Evolutionary conservation across 2,329 filamentous ascomycete genomes (phyloP).

Genomic region (Colletotrichum magnum): DNA sequence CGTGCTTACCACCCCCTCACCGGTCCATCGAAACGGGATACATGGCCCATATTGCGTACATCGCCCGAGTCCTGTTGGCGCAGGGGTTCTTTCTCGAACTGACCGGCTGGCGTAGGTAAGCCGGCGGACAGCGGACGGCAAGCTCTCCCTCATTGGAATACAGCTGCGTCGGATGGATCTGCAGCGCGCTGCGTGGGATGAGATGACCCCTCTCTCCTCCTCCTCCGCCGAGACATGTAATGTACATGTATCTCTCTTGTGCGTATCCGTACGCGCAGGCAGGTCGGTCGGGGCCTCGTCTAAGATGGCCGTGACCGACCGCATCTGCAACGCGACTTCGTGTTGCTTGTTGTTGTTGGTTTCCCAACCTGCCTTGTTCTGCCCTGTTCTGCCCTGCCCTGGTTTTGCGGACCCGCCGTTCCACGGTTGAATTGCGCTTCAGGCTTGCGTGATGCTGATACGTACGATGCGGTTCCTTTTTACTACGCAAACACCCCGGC

Average conservation of each 20-base stretch:
- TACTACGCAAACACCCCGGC: background rate
- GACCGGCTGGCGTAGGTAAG: slow-evolving; percentile 13
- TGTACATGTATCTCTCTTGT: no score
- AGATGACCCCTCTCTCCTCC: slow-evolving; percentile 7
- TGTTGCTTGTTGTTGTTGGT: slow-evolving; percentile 25
- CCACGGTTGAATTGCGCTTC: background rate
- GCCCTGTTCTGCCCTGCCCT: background rate
- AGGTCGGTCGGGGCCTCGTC: background rate
- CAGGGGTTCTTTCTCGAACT: slow-evolving; percentile 7
- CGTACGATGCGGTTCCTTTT: background rate
- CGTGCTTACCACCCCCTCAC: slow-evolving; percentile 35
- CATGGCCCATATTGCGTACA: slow-evolving; percentile 19
- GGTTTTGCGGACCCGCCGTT: background rate
- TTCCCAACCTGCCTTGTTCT: background rate
- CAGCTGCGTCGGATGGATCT: slow-evolving; percentile 26
- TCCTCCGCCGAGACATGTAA: slow-evolving; percentile 2
- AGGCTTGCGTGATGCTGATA: slow-evolving; percentile 18
- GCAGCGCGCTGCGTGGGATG: slow-evolving; percentile 9
- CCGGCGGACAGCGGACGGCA: slow-evolving; percentile 14
- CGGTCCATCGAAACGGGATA: slow-evolving; percentile 35
- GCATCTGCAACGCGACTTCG: slow-evolving; percentile 1
- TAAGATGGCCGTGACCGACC: background rate
- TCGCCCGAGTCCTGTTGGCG: slow-evolving; percentile 30
- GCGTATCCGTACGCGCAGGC: no score
- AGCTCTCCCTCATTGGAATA: slow-evolving; percentile 12